A percentile compares a stretch with the other conserved stretches of the same genome.
phyloP scores from a whole-genome alignment of 805 yeast genomes.

The Ogataea siamensis region DNA sequence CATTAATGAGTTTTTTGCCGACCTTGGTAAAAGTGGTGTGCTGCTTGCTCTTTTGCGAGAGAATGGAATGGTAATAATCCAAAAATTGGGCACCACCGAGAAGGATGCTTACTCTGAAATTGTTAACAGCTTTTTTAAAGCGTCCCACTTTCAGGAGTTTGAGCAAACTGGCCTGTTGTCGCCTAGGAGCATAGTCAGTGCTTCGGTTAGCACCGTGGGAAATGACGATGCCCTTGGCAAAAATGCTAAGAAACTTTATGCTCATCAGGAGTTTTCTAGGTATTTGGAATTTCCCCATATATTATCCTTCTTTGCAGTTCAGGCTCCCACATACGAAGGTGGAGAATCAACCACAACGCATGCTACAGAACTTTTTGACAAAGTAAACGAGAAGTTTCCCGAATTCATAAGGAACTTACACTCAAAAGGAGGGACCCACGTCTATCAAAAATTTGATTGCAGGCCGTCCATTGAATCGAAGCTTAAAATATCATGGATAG shows the following conservation, averaged over 20 bases:
- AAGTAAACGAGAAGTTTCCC: slow-evolving; percentile 22
- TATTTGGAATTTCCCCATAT: slow-evolving; percentile 24
- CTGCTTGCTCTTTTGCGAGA: slow-evolving; percentile 12
- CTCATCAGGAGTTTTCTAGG: slow-evolving; percentile 29
- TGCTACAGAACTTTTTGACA: slow-evolving; percentile 26
- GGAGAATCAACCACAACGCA: slow-evolving; percentile 27
- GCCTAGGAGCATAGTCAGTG: slow-evolving; percentile 13
- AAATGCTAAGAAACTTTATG: slow-evolving; percentile 17
- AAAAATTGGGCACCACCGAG: slow-evolving; percentile 8
- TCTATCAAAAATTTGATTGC: slow-evolving; percentile 11
- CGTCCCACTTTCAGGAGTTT: slow-evolving; percentile 12
- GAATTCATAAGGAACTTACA: slow-evolving; percentile 21
- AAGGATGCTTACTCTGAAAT: slow-evolving; percentile 14
- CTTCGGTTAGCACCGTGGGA: slow-evolving; percentile 20
- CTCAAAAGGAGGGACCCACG: slow-evolving; percentile 15
- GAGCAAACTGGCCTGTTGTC: slow-evolving; percentile 22
- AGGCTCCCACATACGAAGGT: slow-evolving; percentile 14
- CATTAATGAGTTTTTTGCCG: slow-evolving; percentile 10
- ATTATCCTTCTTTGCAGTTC: slow-evolving; percentile 25
- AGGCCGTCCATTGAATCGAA: slow-evolving; percentile 8
- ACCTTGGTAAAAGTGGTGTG: slow-evolving; percentile 9
- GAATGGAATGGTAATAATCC: slow-evolving; percentile 16
- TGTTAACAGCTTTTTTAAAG: slow-evolving; percentile 9
- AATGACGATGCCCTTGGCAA: slow-evolving; percentile 15
- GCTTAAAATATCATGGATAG: slow-evolving; percentile 16